Conservation (phyloP, 2,329 filamentous ascomycete genomes). For the Cladosporium sp. region DNA sequence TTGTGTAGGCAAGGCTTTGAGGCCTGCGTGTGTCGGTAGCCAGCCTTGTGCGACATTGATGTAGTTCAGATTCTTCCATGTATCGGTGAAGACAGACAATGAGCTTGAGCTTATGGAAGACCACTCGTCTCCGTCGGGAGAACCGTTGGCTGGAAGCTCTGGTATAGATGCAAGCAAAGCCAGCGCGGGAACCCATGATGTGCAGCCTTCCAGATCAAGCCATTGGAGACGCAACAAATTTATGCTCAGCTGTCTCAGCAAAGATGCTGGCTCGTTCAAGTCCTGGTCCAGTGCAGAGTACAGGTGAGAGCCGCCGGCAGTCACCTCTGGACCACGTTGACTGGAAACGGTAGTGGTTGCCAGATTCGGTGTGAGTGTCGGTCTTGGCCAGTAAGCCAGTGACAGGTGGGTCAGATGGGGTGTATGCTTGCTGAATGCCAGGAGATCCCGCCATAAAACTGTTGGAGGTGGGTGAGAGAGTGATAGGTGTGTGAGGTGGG, state of each 20-base stretch:
- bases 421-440: constrained; percentile 49
- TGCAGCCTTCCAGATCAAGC: constrained; percentile 60
- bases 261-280: constrained; percentile 52
- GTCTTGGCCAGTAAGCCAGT: constrained; percentile 58
- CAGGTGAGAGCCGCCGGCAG: constrained; percentile 48
- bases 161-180: constrained; percentile 11
- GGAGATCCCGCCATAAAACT: constrained; percentile 53
- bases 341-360: constrained; percentile 41
- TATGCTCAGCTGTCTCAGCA: constrained; percentile 53
- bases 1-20: constrained; percentile 32
- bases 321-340: constrained; percentile 38
- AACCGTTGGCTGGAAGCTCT: neutral
- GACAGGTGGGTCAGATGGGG: constrained; percentile 58
- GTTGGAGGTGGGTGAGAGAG: constrained; percentile 49
- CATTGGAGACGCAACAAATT: constrained; percentile 56
- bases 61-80: constrained; percentile 42
- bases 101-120: constrained; percentile 17
- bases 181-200: constrained; percentile 51
- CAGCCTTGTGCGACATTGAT: constrained; percentile 42
- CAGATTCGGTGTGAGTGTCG: constrained; percentile 54
- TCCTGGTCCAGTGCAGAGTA: constrained; percentile 53
- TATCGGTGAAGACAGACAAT: constrained; percentile 36
- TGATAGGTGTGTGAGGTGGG: constrained; percentile 54
- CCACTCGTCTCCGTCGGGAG: constrained; percentile 13
- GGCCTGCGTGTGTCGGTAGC: constrained; percentile 31